These are phyloP conservation scores for Fusarium sp. DNA, from an alignment of 2,329 filamentous ascomycete genomes.

Conservation along the genomic window DNA sequence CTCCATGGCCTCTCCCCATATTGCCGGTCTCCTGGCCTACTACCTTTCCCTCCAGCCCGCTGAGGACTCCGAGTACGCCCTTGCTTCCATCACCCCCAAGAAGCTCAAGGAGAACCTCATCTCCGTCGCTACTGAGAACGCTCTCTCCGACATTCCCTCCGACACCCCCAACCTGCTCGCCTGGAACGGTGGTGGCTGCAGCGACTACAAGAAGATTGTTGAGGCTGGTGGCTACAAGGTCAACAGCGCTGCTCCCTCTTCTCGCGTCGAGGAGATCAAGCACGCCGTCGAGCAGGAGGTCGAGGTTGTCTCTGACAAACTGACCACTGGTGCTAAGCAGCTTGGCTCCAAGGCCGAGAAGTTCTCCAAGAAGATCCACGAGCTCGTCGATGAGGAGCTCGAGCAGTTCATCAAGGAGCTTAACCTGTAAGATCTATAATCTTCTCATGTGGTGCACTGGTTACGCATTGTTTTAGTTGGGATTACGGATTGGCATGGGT, in stretches of 20 bases:
- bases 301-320: slow-evolving; percentile 65
- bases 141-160: slow-evolving; percentile 82
- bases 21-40: slow-evolving; percentile 96
- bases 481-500: slow-evolving; percentile 40
- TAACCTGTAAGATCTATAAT: slow-evolving; percentile 49
- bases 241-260: slow-evolving; percentile 56
- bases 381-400: slow-evolving; percentile 70
- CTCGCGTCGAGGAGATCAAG: slow-evolving; percentile 69
- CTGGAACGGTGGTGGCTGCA: slow-evolving; percentile 97
- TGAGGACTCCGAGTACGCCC: slow-evolving; percentile 88
- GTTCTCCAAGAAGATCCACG: slow-evolving; percentile 71
- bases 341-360: slow-evolving; percentile 68
- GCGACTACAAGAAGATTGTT: slow-evolving; percentile 89
- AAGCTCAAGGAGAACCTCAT: slow-evolving; percentile 93
- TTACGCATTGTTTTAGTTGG: slow-evolving; percentile 42
- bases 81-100: slow-evolving; percentile 89
- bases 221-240: slow-evolving; percentile 76
- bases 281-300: slow-evolving; percentile 71
- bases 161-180: slow-evolving; percentile 95
- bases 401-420: slow-evolving; percentile 69
- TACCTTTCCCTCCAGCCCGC: slow-evolving; percentile 95
- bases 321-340: slow-evolving; percentile 64
- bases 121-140: slow-evolving; percentile 80
- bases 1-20: slow-evolving; percentile 98
- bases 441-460: slow-evolving; percentile 42